phyloP scores from a whole-genome alignment of 352 stramenopile genomes.

The Phytopythium sindhum region DNA sequence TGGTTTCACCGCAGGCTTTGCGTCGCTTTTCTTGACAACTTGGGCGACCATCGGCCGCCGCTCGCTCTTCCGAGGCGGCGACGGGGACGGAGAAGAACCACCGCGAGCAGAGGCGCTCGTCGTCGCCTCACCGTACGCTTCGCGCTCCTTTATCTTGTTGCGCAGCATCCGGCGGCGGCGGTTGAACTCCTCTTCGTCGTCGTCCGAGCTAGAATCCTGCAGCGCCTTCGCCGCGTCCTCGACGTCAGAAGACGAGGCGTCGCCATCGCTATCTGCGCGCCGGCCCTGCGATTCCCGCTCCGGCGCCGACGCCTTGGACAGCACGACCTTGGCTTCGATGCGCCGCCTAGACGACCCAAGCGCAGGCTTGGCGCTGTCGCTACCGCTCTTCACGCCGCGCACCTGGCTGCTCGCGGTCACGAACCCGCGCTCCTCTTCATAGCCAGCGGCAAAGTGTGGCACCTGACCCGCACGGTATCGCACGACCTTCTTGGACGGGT shows the following conservation, averaged over 20 bases:
- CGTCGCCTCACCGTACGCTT: conserved; percentile 6
- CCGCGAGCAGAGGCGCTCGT: background rate
- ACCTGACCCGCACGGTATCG: conserved; percentile 83
- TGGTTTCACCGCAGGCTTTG: conserved; percentile 4
- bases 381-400: conserved; percentile 23
- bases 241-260: conserved; percentile 14
- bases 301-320: conserved; percentile 16
- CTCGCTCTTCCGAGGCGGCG: conserved; percentile 6
- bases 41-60: conserved; percentile 27
- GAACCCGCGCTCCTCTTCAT: conserved; percentile 78
- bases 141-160: conserved; percentile 38
- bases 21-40: conserved; percentile 29
- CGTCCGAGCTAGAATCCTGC: conserved; percentile 74
- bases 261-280: conserved; percentile 7
- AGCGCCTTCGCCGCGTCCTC: conserved; percentile 48
- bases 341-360: conserved; percentile 27
- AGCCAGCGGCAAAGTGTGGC: conserved; percentile 64
- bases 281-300: background rate
- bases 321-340: conserved; percentile 59
- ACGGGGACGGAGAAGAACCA: background rate
- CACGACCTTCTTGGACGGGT: conserved; percentile 76
- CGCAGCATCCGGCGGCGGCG: conserved; percentile 55
- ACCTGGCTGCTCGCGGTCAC: conserved; percentile 70
- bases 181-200: conserved; percentile 72
- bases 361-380: conserved; percentile 13